Percentiles rank a stretch among this genome's conserved stretches.
phyloP scores from a whole-genome alignment of 306 rosid species.

The Cucurbita moschata region DNA sequence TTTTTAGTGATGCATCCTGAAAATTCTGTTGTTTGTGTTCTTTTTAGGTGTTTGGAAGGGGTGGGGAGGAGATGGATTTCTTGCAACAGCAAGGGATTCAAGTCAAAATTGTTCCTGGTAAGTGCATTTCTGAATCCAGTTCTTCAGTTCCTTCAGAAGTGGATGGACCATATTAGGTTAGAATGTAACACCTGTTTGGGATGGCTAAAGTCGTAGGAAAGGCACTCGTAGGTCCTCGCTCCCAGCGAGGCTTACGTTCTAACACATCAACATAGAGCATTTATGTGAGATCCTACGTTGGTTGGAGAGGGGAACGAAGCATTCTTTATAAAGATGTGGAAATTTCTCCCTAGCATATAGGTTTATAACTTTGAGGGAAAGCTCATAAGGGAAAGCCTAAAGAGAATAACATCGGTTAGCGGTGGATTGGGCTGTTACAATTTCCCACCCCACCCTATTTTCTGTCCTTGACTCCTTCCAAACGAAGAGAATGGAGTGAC shows the following conservation, averaged over 20 bases:
- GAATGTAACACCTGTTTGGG: neutral
- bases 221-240: neutral
- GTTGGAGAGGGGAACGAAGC: too few species aligned
- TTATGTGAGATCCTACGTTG: too few species aligned
- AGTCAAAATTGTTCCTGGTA: constrained; percentile 94
- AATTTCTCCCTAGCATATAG: too few species aligned
- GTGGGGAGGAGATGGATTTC: constrained; percentile 98
- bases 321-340: too few species aligned
- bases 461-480: neutral
- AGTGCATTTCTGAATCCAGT: neutral
- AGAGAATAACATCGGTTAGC: too few species aligned
- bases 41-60: constrained; percentile 89
- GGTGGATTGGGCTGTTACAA: too few species aligned
- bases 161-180: neutral
- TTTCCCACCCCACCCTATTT: neutral
- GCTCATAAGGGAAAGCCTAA: too few species aligned
- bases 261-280: neutral
- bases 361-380: too few species aligned
- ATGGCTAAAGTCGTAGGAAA: neutral
- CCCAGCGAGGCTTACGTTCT: neutral
- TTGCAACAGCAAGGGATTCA: constrained; percentile 80
- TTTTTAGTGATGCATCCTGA: neutral
- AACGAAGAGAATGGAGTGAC: neutral
- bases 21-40: neutral
- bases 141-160: too few species aligned